Evolutionary conservation across 192 early-diverging fungal genomes (phyloP).

Genomic region (Coemansia sp.): DNA sequence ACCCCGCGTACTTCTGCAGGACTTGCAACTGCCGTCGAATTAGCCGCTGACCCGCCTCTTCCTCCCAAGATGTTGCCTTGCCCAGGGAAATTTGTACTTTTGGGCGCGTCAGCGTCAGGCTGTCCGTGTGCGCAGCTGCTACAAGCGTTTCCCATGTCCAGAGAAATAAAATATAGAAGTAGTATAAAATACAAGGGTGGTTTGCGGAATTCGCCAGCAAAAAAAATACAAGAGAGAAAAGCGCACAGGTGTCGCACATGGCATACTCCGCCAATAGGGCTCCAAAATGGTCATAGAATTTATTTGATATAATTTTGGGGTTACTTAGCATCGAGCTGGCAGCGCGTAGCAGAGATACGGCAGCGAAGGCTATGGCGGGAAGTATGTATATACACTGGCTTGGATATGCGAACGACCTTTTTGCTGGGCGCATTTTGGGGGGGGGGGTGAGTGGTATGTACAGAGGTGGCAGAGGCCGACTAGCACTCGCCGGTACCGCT

Average conservation of each 20-base stretch:
- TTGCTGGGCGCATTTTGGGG: conserved; percentile 7
- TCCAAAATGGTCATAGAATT: too few species aligned
- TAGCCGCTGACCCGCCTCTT: background rate
- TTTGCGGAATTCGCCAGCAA: too few species aligned
- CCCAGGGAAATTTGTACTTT: background rate
- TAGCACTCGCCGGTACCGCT: conserved; percentile 17
- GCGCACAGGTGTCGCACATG: too few species aligned
- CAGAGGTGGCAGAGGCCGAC: background rate
- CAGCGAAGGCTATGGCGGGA: too few species aligned
- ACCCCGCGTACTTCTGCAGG: background rate
- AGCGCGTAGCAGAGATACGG: too few species aligned
- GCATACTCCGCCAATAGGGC: too few species aligned
- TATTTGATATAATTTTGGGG: too few species aligned
- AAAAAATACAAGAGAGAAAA: too few species aligned
- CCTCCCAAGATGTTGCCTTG: conserved; percentile 1
- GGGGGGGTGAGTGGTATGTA: conserved; percentile 4
- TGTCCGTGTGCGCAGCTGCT: background rate
- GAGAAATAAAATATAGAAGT: too few species aligned
- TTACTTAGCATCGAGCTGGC: too few species aligned
- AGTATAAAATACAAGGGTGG: too few species aligned
- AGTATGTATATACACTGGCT: conserved; percentile 7
- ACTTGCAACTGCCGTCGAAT: background rate
- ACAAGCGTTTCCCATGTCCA: background rate
- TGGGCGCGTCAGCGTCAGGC: background rate
- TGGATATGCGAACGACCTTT: background rate